Evolutionary conservation across 208 protist genomes (phyloP), one percentile per base, ranked within the genome.

Genomic region (Leptomonas seymouri): DNA sequence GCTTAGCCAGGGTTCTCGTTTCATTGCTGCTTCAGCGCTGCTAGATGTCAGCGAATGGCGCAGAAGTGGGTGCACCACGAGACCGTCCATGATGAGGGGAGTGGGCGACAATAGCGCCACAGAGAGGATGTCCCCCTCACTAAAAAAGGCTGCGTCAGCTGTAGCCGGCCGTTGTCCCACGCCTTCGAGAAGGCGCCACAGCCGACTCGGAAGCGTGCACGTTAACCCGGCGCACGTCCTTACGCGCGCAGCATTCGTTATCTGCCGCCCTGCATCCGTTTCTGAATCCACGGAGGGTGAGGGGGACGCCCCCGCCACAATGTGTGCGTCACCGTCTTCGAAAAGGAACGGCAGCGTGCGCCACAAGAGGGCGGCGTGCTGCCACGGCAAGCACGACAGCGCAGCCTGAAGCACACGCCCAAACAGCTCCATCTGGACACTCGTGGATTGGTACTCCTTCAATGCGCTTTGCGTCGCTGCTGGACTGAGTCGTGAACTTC

Each of bases 31-130:
- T 16, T 28, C 4, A 9, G 8, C 20, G 12, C 16, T 23, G 15
- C 9, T 50, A 6, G 59, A 6, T 20, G 44, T 48, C 21, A n/a
- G 7, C 39, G 69, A 1, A n/a, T 49, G 30, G n/a, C 69, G 69
- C 61, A 75, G 28, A n/a, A 75, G 61, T 1, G 69, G 61, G 28
- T 75, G 69, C 20, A 20, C 18, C 23, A 74, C 23, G n/a, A 67
- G 23, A 16, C 44, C 45, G 25, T 21, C 42, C 31, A 62, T 14
- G 1, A 67, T 23, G 12, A 74, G 68, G 1, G 68, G 59, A 16
- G 20, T 11, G 5, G 58, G 51, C 14, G 68, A 74, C 30, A 74
- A 51, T 27, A 74, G 68, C 34, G 54, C 9, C 31, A 59, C 1
- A 30, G 54, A 18, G 20, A 59, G 31, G 7, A 59, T 2, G 54